These are phyloP conservation scores for Nemania sp. DNA, from an alignment of 2,329 filamentous ascomycete species.

Conservation along the genomic window DNA sequence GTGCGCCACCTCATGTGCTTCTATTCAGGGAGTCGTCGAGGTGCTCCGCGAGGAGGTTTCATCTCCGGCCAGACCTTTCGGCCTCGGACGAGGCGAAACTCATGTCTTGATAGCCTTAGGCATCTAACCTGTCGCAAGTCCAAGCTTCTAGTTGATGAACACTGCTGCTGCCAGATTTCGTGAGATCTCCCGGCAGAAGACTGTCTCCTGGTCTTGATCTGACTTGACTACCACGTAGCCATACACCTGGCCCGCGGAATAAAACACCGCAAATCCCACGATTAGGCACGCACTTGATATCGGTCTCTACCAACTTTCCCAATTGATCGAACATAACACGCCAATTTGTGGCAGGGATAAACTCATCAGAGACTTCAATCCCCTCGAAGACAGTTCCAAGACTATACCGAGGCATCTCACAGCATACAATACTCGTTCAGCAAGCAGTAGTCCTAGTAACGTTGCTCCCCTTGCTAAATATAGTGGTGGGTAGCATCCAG, in stretches of 20 bases:
- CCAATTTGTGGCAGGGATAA: background rate
- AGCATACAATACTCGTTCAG: slow-evolving; percentile 5
- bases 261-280: background rate
- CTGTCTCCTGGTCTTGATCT: slow-evolving; percentile 64
- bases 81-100: slow-evolving; percentile 32
- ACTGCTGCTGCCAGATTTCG: slow-evolving; percentile 58
- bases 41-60: slow-evolving; percentile 61
- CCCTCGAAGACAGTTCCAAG: background rate
- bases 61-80: slow-evolving; percentile 58
- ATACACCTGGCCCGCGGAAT: slow-evolving; percentile 43
- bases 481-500: background rate
- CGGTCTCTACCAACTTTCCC: background rate
- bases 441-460: background rate
- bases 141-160: slow-evolving; percentile 65
- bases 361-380: background rate
- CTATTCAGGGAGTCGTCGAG: slow-evolving; percentile 61
- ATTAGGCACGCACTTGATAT: background rate
- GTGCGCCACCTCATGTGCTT: slow-evolving; percentile 62
- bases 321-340: background rate
- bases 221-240: slow-evolving; percentile 67
- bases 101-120: slow-evolving; percentile 38
- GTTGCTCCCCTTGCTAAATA: background rate
- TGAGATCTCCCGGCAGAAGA: slow-evolving; percentile 61
- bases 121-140: slow-evolving; percentile 57
- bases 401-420: background rate